Evolutionary conservation across 257 asterid genomes (phyloP).

Genomic region (Solanum stenotomum): DNA sequence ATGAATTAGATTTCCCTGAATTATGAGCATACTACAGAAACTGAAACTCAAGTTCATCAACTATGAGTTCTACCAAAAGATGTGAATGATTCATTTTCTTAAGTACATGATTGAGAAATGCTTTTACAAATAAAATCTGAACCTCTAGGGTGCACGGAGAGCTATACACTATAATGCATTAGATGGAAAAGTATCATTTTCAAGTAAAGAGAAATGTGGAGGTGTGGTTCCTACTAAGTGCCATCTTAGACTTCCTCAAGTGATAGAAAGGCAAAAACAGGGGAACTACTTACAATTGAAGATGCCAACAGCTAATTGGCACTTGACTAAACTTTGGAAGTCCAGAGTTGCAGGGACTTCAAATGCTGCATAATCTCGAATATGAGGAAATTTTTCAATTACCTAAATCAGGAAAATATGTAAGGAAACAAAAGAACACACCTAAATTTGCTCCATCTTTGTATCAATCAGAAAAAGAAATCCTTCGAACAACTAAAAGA

Average conservation of each 20-base stretch:
- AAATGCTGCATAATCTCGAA: constrained; percentile 46
- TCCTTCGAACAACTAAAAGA: neutral
- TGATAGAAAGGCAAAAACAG: neutral
- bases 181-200: neutral
- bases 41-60: neutral
- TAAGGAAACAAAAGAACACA: neutral
- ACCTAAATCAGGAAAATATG: constrained; percentile 38
- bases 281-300: constrained; percentile 45
- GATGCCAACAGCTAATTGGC: constrained; percentile 70
- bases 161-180: neutral
- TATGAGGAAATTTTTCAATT: constrained; percentile 69
- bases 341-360: constrained; percentile 47
- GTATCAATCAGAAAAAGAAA: neutral
- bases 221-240: neutral
- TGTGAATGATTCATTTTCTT: neutral
- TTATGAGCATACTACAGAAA: neutral
- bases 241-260: neutral
- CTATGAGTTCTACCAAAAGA: neutral
- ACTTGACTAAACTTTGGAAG: constrained; percentile 42
- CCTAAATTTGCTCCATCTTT: neutral
- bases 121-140: neutral
- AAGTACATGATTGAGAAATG: neutral
- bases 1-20: neutral
- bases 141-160: neutral
- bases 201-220: neutral